phyloP scores from a whole-genome alignment of 2,329 filamentous ascomycete species.

The Endothia cerciana region DNA sequence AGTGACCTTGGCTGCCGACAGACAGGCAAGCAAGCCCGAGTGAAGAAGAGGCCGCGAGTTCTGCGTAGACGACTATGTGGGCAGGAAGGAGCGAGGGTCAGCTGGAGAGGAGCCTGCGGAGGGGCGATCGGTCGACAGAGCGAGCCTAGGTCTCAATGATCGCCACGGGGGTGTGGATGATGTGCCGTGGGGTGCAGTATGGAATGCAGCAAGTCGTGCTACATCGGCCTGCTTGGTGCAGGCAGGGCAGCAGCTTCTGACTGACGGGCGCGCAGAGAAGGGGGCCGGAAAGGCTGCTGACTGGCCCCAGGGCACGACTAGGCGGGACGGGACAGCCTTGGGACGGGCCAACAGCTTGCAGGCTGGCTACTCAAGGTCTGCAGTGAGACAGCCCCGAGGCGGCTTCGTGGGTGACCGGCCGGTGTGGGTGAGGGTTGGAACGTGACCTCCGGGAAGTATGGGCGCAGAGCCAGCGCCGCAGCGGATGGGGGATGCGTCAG shows the following conservation, averaged over 20 bases:
- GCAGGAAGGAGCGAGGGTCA: slow-evolving; percentile 2
- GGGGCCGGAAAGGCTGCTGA: slow-evolving; percentile 8
- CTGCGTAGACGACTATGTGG: slow-evolving; percentile 7
- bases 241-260: slow-evolving; percentile 4
- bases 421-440: not conserved
- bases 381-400: not conserved
- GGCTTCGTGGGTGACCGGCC: not conserved
- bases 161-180: slow-evolving; percentile 13
- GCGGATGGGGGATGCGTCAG: slow-evolving; percentile 12
- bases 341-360: not conserved
- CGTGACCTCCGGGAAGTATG: not conserved
- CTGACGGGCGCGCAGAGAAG: slow-evolving; percentile 16
- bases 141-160: slow-evolving; percentile 16
- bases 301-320: slow-evolving; percentile 13
- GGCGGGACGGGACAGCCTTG: not conserved
- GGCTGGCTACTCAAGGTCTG: not conserved
- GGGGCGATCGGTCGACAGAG: slow-evolving; percentile 17
- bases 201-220: slow-evolving; percentile 23
- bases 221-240: slow-evolving; percentile 15
- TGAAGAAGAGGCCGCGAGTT: slow-evolving; percentile 3
- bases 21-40: slow-evolving; percentile 11
- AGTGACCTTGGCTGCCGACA: not conserved
- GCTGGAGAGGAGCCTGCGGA: slow-evolving; percentile 5
- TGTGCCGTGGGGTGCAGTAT: slow-evolving; percentile 20
- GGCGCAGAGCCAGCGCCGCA: slow-evolving; percentile 1